Evolutionary conservation across 768 basidiomycete genomes (phyloP), one percentile per base, ranked within the genome.

Genomic region (Macrolepiota albuminosa): DNA sequence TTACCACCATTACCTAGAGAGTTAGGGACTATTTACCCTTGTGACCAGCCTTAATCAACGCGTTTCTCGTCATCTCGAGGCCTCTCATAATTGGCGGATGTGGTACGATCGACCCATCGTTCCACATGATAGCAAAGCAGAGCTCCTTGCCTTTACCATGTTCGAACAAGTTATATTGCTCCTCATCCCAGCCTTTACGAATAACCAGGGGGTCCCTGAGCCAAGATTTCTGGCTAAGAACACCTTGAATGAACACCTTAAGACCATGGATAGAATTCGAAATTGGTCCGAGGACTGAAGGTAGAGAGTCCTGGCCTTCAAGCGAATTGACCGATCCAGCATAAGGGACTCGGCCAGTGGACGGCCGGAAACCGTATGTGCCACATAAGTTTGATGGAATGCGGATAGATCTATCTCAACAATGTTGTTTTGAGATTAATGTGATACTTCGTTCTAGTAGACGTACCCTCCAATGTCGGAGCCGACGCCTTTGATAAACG

Each of bases 401-500:
- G n/a, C 91, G 84, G 29, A 91, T 67, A 4, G 90, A 91, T 4
- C 88, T 89, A 39, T 52, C n/a, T 56, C n/a, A 55, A 26, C 14
- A 26, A 37, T 21, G 34, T 48, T 39, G 1, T 34, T 50, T 14
- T 34, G 4, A 40, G 54, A 52, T 2, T 3, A 39, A 6, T 7
- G 36, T 8, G 6, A 40, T 53, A 40, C 24, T 49, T 33, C 31
- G 8, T 10, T 26, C 13, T 7, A 21, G 10, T 57, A 10, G 31
- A 57, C 68, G 66, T 67, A 88, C 88, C 90, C 88, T 66, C 87
- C 88, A 58, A 93, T 84, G 68, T 93, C 92, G 29, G 91, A 87
- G 47, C 91, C 91, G 9, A 92, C 81, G 14, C 52, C 37, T 40
- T 61, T n/a, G 61, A 49, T 47, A 18, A 18, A 50, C 16, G 10